Conservation (phyloP, 148 eudicot genomes). For the Cornus controversa region DNA sequence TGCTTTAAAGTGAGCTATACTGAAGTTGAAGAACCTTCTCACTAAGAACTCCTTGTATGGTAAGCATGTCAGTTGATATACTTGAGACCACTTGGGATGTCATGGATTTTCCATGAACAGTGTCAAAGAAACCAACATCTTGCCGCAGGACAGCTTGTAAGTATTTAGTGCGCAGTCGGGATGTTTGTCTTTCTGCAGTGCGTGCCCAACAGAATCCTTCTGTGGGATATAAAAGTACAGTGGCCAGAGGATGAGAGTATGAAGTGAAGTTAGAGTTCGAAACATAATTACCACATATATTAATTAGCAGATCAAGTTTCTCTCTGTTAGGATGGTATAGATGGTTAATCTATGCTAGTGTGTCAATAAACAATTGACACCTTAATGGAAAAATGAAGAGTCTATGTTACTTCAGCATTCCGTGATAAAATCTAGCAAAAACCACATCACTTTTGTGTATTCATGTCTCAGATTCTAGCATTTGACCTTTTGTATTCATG, state of each 20-base stretch:
- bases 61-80: slow-evolving; percentile 4
- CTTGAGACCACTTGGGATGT: slow-evolving; percentile 14
- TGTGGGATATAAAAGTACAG: not conserved
- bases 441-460: too few species aligned
- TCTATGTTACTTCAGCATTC: too few species aligned
- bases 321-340: too few species aligned
- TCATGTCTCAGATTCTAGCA: too few species aligned
- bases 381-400: too few species aligned
- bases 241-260: not conserved
- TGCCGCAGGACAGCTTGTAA: slow-evolving; percentile 10
- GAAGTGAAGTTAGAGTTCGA: too few species aligned
- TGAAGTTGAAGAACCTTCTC: slow-evolving; percentile 5
- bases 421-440: too few species aligned
- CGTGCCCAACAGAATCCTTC: slow-evolving; percentile 20
- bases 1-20: not conserved
- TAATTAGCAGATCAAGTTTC: too few species aligned
- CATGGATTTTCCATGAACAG: not conserved
- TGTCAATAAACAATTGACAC: too few species aligned
- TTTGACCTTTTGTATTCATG: too few species aligned
- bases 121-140: slow-evolving; percentile 12
- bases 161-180: slow-evolving; percentile 1
- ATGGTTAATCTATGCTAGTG: too few species aligned
- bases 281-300: too few species aligned
- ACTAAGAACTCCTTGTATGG: slow-evolving; percentile 14
- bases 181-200: slow-evolving; percentile 9